Conservation (phyloP, 345 rosid species). For the Sonneratia alba region DNA sequence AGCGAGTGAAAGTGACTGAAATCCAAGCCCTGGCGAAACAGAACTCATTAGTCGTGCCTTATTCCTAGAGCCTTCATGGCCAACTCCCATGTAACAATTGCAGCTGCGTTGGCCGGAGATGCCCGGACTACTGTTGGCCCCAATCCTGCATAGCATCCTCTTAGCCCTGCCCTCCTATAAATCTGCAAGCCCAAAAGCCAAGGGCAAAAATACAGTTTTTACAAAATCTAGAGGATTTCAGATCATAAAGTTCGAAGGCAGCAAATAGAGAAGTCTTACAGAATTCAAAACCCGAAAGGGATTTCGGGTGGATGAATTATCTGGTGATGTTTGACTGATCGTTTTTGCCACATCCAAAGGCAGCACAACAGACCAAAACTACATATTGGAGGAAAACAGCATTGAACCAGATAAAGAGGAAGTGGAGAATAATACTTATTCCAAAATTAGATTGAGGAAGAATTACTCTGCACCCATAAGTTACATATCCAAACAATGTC, state of each 20-base stretch:
- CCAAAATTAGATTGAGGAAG: too few relatives aligned
- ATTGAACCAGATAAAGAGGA: neutral
- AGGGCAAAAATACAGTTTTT: neutral
- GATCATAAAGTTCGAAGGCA: neutral
- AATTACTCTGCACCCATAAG: too few relatives aligned
- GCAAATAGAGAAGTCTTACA: conserved; percentile 23
- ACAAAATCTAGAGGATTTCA: neutral
- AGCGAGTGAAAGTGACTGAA: neutral
- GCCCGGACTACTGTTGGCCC: conserved; percentile 82
- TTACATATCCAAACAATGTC: too few relatives aligned
- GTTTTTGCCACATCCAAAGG: conserved; percentile 93
- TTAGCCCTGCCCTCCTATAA: conserved; percentile 62
- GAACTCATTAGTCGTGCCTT: conserved; percentile 26
- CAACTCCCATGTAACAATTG: conserved; percentile 93
- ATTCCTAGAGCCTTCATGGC: conserved; percentile 69
- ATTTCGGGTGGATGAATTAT: conserved; percentile 44
- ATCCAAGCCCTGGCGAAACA: neutral
- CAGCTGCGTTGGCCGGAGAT: conserved; percentile 95
- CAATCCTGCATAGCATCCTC: conserved; percentile 83
- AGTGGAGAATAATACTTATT: too few relatives aligned
- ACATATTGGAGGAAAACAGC: neutral
- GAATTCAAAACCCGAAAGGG: conserved; percentile 63
- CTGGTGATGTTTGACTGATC: conserved; percentile 71
- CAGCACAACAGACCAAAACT: conserved; percentile 81
- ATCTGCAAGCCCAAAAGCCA: conserved; percentile 28